Percentiles rank a stretch among this genome's conserved stretches.
phyloP scores from a whole-genome alignment of 2,329 filamentous ascomycete species.

The Stachybotrys chartarum region DNA sequence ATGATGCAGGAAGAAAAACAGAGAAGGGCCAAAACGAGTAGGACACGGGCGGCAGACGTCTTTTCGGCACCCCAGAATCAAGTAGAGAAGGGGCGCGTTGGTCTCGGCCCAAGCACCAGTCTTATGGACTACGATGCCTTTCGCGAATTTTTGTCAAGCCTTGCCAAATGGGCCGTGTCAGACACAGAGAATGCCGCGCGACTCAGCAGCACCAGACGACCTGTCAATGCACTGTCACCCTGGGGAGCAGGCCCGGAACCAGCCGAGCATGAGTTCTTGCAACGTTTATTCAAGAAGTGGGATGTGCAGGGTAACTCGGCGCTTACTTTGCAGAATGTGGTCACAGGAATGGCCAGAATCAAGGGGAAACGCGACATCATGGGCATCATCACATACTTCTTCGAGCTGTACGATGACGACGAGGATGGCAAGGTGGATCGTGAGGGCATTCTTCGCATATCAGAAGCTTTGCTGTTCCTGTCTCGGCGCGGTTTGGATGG shows the following conservation, averaged over 20 bases:
- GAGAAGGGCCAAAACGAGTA: constrained; percentile 55
- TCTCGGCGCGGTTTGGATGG: constrained; percentile 82
- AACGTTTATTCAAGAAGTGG: constrained; percentile 81
- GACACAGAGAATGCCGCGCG: constrained; percentile 55
- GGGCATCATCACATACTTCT: constrained; percentile 96
- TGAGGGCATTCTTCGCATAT: constrained; percentile 91
- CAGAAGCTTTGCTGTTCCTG: constrained; percentile 86
- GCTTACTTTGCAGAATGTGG: constrained; percentile 83
- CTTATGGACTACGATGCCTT: constrained; percentile 98
- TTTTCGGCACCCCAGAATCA: constrained; percentile 35
- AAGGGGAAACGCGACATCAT: constrained; percentile 95
- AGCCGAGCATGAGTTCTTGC: constrained; percentile 92
- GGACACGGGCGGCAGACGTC: constrained; percentile 27
- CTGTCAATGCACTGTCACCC: constrained; percentile 36
- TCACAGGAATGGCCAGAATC: constrained; percentile 81
- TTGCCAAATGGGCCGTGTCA: constrained; percentile 88
- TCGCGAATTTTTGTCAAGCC: constrained; percentile 82
- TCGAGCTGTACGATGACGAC: constrained; percentile 93
- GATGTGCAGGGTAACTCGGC: constrained; percentile 71
- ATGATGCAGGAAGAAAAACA: constrained; percentile 71
- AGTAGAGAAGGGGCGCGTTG: constrained; percentile 79
- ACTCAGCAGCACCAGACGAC: constrained; percentile 46
- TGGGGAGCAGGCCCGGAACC: constrained; percentile 58
- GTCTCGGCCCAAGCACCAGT: constrained; percentile 79
- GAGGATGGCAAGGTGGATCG: constrained; percentile 86